Conservation (phyloP, 352 stramenopile genomes). For the Aphanomyces invadans region DNA sequence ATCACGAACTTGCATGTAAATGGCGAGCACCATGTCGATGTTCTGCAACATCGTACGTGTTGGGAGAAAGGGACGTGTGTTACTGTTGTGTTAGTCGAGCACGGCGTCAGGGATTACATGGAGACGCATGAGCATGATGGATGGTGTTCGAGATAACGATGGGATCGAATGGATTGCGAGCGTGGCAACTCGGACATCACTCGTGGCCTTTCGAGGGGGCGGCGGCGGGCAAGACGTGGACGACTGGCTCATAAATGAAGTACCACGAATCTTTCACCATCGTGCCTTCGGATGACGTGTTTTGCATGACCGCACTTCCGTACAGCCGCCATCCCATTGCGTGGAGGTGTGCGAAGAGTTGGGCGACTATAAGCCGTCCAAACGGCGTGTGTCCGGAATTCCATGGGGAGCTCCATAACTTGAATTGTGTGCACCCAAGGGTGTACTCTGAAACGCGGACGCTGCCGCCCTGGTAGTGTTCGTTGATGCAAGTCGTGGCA, state of each 20-base stretch:
- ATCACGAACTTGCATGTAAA: too few relatives aligned
- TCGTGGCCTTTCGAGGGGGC: not conserved
- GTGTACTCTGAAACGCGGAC: constrained; percentile 12
- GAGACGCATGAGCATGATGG: too few relatives aligned
- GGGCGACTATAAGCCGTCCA: not conserved
- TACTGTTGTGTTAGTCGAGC: too few relatives aligned
- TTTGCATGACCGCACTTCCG: not conserved
- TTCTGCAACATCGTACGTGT: too few relatives aligned
- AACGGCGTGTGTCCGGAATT: not conserved
- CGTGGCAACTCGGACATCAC: not conserved
- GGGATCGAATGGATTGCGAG: too few relatives aligned
- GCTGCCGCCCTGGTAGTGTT: not conserved
- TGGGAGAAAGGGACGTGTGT: too few relatives aligned
- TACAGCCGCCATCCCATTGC: not conserved
- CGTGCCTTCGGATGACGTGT: not conserved
- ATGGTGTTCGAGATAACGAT: too few relatives aligned
- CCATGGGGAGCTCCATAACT: not conserved
- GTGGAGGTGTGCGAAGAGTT: not conserved
- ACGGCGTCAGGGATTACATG: too few relatives aligned
- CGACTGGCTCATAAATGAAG: not conserved
- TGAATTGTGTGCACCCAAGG: not conserved
- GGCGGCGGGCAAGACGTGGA: not conserved
- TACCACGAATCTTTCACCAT: constrained; percentile 13
- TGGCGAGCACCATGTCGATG: too few relatives aligned
- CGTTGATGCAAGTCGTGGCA: not conserved